Conservation (phyloP, 1,284 basidiomycete species). For the Pseudozyma tsukubaensis region DNA sequence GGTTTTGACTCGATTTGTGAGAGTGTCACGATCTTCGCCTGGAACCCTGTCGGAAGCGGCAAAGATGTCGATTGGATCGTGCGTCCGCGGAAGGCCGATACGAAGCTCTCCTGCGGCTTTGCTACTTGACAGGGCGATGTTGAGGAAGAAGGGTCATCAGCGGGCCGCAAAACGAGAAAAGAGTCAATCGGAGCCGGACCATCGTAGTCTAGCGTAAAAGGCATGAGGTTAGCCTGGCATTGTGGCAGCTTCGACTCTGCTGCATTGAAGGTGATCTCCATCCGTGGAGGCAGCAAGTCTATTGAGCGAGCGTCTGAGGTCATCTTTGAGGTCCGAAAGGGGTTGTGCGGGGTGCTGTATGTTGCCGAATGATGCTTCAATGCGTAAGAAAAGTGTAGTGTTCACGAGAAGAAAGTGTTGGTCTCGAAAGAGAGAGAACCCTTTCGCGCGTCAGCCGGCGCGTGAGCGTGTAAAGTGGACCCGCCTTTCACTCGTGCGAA, state of each 20-base stretch:
- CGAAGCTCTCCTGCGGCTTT: conserved; percentile 14
- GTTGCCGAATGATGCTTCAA: too few species aligned
- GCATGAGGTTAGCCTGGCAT: conserved; percentile 52
- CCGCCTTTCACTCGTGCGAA: too few species aligned
- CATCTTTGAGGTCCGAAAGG: too few species aligned
- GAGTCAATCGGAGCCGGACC: conserved; percentile 47
- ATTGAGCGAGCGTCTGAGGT: conserved; percentile 13
- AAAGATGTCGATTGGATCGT: conserved; percentile 43
- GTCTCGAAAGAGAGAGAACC: neutral
- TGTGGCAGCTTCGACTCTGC: conserved; percentile 5
- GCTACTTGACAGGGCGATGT: neutral
- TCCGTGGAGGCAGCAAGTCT: conserved; percentile 25
- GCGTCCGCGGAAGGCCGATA: conserved; percentile 42
- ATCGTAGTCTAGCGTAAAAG: conserved; percentile 51
- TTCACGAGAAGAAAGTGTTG: neutral
- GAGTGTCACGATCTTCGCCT: conserved; percentile 26
- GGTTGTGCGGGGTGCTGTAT: too few species aligned
- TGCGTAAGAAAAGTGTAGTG: too few species aligned
- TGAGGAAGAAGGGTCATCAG: neutral
- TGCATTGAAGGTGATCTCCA: conserved; percentile 15
- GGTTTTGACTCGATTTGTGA: conserved; percentile 20
- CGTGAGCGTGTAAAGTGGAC: too few species aligned
- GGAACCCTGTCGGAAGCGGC: conserved; percentile 26
- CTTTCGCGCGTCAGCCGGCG: too few species aligned
- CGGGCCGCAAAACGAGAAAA: conserved; percentile 38